A percentile compares a stretch with the other conserved stretches of the same genome.
phyloP scores from a whole-genome alignment of 176 grass and related monocot species.

The Oryza coarctata region DNA sequence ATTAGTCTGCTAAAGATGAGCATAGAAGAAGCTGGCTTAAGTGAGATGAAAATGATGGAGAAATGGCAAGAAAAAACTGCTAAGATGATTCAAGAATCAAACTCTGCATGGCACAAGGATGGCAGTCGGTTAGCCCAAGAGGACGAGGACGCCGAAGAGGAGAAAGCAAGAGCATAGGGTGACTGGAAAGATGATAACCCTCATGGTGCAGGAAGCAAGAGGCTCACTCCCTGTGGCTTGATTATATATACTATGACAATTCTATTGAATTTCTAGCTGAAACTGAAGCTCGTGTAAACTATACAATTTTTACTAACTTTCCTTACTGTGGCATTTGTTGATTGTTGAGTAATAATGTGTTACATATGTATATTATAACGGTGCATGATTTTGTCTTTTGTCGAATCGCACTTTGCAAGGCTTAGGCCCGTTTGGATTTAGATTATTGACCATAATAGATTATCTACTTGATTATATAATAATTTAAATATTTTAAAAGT shows the following conservation, averaged over 20 bases:
- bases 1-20: conserved; percentile 85
- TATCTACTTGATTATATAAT: no score
- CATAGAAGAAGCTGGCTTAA: conserved; percentile 86
- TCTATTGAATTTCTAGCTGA: not conserved
- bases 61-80: conserved; percentile 74
- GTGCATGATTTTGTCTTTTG: no score
- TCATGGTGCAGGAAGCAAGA: conserved; percentile 94
- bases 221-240: conserved; percentile 89
- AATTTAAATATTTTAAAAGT: no score
- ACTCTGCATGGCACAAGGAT: conserved; percentile 76
- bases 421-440: no score
- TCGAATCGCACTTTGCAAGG: no score
- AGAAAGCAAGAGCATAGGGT: conserved; percentile 80
- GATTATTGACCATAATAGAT: no score
- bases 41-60: conserved; percentile 96
- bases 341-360: not conserved
- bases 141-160: conserved; percentile 72
- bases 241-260: not conserved
- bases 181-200: conserved; percentile 98
- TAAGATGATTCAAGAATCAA: conserved; percentile 70
- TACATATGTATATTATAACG: no score
- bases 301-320: not conserved
- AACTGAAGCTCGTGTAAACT: not conserved
- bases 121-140: conserved; percentile 40
- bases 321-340: not conserved